Conservation (phyloP, 768 basidiomycete genomes). For the Lactifluus pinguis region DNA sequence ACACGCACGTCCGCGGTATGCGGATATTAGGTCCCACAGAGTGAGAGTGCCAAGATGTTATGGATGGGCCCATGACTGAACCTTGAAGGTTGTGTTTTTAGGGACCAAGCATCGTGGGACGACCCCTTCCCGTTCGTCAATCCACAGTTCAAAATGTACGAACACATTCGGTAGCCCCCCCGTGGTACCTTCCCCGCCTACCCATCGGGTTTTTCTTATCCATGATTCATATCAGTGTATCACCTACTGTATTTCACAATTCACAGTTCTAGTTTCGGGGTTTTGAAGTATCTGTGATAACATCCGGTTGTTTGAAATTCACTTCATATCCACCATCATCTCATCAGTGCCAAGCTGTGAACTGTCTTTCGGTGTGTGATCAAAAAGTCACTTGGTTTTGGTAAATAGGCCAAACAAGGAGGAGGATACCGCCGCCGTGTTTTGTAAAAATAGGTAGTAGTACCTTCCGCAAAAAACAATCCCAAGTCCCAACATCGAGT, state of each 20-base stretch:
- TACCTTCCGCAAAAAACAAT: neutral
- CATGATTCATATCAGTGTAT: neutral
- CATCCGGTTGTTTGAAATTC: neutral
- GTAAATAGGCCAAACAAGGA: too few species aligned
- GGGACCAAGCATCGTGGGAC: conserved; percentile 23
- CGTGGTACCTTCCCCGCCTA: neutral
- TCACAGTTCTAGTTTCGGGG: too few species aligned
- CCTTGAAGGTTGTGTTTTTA: conserved; percentile 14
- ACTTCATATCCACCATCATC: neutral
- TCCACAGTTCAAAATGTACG: conserved; percentile 19
- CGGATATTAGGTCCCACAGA: conserved; percentile 78
- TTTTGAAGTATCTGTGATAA: neutral
- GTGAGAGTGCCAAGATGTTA: conserved; percentile 36
- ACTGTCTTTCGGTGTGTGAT: too few species aligned
- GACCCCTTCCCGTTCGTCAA: conserved; percentile 20
- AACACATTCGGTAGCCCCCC: conserved; percentile 14
- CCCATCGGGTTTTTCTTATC: neutral
- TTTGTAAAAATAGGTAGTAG: too few species aligned
- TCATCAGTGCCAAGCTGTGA: neutral
- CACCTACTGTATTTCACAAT: too few species aligned
- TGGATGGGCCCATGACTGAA: neutral
- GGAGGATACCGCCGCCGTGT: too few species aligned
- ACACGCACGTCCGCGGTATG: conserved; percentile 93
- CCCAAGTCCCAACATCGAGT: neutral
- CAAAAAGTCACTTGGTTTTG: too few species aligned